These are phyloP conservation scores for Pyrenophora seminiperda DNA, from an alignment of 2,329 filamentous ascomycete genomes.

Conservation along the genomic window DNA sequence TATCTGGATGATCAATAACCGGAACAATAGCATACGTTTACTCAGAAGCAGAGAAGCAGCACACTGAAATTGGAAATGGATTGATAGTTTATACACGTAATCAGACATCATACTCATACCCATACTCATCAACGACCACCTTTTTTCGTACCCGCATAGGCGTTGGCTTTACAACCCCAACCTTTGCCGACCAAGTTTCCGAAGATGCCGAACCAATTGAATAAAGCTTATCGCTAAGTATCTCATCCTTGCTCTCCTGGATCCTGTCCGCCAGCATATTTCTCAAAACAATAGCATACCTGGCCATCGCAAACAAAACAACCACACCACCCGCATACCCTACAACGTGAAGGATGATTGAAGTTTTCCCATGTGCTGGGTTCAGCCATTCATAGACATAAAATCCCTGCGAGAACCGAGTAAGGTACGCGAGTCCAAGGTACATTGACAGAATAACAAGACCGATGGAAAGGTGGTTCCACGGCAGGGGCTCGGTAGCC, in stretches of 20 bases:
- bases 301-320: conserved; percentile 24
- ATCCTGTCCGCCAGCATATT: conserved; percentile 18
- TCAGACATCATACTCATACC: neutral
- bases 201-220: conserved; percentile 15
- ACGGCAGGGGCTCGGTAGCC: conserved; percentile 64
- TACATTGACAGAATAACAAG: conserved; percentile 71
- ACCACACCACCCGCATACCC: conserved; percentile 31
- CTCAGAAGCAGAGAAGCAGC: too few species aligned
- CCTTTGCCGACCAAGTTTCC: conserved; percentile 20
- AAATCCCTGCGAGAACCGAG: conserved; percentile 67
- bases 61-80: too few species aligned
- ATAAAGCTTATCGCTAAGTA: conserved; percentile 15
- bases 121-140: neutral
- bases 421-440: conserved; percentile 73
- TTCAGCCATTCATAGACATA: conserved; percentile 69
- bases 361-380: conserved; percentile 29
- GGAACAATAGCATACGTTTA: too few species aligned
- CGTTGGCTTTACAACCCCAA: conserved; percentile 12
- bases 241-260: conserved; percentile 1
- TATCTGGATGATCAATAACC: too few species aligned
- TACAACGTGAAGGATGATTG: conserved; percentile 29
- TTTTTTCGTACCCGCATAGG: conserved; percentile 4
- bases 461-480: conserved; percentile 67
- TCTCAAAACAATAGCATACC: conserved; percentile 19
- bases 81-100: too few species aligned